Conservation (phyloP, 1,139 yeast species). For the Meyerozyma carpophila region DNA sequence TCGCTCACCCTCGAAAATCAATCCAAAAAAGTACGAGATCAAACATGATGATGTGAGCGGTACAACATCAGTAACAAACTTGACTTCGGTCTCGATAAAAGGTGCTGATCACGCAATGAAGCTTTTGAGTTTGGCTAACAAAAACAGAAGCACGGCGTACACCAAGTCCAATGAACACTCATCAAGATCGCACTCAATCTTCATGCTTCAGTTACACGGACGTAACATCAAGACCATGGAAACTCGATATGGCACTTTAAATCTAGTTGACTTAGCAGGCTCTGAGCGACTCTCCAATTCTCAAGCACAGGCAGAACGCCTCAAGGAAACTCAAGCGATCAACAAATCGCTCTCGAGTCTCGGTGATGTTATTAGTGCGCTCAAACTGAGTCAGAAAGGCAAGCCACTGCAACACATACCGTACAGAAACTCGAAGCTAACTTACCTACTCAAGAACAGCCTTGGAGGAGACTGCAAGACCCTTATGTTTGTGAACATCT, state of each 20-base stretch:
- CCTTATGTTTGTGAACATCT: conserved; percentile 86
- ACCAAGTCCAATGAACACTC: conserved; percentile 81
- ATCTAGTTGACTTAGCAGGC: conserved; percentile 81
- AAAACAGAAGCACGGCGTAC: conserved; percentile 72
- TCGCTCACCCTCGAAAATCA: conserved; percentile 10
- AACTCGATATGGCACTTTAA: conserved; percentile 55
- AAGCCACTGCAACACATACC: conserved; percentile 39
- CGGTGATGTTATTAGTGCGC: conserved; percentile 84
- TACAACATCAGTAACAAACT: conserved; percentile 57
- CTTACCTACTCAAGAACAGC: conserved; percentile 80
- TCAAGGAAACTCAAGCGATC: conserved; percentile 85
- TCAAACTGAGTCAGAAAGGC: conserved; percentile 35
- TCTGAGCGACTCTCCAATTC: conserved; percentile 79
- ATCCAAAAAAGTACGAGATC: conserved; percentile 53
- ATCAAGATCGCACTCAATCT: conserved; percentile 65
- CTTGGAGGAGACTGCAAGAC: conserved; percentile 85
- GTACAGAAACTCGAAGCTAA: conserved; percentile 56
- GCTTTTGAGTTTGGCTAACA: conserved; percentile 50
- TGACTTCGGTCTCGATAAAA: conserved; percentile 45
- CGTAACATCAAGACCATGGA: conserved; percentile 46
- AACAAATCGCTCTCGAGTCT: conserved; percentile 83
- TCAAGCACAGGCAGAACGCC: conserved; percentile 72
- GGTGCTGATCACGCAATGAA: conserved; percentile 46
- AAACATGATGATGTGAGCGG: conserved; percentile 57
- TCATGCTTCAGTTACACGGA: conserved; percentile 60